Conservation (phyloP, 2,329 filamentous ascomycete genomes). For the Pseudocercospora ulei region DNA sequence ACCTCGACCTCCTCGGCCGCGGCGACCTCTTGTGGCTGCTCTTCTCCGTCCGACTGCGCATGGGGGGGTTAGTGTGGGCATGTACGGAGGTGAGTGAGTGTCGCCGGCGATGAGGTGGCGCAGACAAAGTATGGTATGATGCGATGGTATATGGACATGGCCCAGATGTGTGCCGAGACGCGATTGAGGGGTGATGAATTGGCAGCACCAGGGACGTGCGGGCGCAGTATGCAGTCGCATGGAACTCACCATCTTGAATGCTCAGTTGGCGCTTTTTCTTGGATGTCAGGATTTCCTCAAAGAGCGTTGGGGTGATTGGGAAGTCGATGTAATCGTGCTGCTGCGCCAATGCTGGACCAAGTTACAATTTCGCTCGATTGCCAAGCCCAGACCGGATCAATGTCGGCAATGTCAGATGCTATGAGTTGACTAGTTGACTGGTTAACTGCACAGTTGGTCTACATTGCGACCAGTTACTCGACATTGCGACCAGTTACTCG, state of each 20-base stretch:
- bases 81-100: background rate
- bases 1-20: constrained; percentile 87
- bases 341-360: too few relatives aligned
- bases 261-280: constrained; percentile 24
- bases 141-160: background rate
- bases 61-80: constrained; percentile 19
- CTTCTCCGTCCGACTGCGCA: constrained; percentile 98
- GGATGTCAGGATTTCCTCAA: constrained; percentile 27
- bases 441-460: too few relatives aligned
- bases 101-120: background rate
- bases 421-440: too few relatives aligned
- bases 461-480: too few relatives aligned
- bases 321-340: background rate
- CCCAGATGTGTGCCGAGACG: too few relatives aligned
- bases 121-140: background rate
- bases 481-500: too few relatives aligned
- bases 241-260: constrained; percentile 27
- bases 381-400: background rate
- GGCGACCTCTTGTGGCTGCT: constrained; percentile 68
- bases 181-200: background rate
- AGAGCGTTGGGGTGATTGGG: constrained; percentile 16
- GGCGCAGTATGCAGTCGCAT: background rate
- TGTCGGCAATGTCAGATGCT: too few relatives aligned
- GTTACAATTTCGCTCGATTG: background rate
- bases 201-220: too few relatives aligned